Percentiles rank a stretch among this genome's conserved stretches.
Conservation (phyloP, 2,329 filamentous ascomycete genomes). For the Macrophomina tecta region DNA sequence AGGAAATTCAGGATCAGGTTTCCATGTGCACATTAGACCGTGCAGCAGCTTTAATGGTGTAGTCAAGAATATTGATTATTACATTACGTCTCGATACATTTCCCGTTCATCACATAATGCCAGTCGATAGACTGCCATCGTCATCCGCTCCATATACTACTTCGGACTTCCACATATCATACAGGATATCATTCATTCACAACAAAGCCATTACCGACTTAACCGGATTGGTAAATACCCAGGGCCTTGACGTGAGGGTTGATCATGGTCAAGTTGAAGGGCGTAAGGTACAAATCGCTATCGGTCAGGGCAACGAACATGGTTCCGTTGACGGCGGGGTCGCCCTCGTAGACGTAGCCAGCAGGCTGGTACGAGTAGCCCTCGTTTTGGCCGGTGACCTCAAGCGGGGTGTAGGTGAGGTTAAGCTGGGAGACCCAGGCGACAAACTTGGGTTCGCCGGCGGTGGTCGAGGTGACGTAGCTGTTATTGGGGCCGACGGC, state of each 20-base stretch:
- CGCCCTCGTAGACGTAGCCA: conserved; percentile 68
- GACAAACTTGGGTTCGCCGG: conserved; percentile 68
- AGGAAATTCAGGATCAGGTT: too few species aligned
- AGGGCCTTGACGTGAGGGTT: conserved; percentile 80
- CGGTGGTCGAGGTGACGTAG: conserved; percentile 70
- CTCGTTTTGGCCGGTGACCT: conserved; percentile 66
- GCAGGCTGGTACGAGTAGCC: conserved; percentile 78
- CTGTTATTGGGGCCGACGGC: conserved; percentile 80
- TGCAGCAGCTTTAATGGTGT: too few species aligned
- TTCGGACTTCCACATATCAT: too few species aligned
- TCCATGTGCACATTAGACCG: too few species aligned
- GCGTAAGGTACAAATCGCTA: conserved; percentile 69
- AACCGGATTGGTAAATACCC: conserved; percentile 79
- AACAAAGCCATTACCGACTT: conserved; percentile 35
- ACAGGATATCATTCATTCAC: too few species aligned
- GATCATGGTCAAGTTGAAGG: conserved; percentile 75
- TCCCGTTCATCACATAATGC: too few species aligned
- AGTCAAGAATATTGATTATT: too few species aligned
- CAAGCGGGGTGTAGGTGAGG: conserved; percentile 60
- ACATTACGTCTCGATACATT: too few species aligned
- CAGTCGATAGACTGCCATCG: too few species aligned
- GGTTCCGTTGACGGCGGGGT: conserved; percentile 76
- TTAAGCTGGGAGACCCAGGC: conserved; percentile 78
- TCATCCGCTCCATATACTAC: too few species aligned
- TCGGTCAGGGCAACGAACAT: conserved; percentile 82